These are phyloP conservation scores for Epichloe gansuensis DNA, from an alignment of 2,329 filamentous ascomycete species.

Conservation along the genomic window DNA sequence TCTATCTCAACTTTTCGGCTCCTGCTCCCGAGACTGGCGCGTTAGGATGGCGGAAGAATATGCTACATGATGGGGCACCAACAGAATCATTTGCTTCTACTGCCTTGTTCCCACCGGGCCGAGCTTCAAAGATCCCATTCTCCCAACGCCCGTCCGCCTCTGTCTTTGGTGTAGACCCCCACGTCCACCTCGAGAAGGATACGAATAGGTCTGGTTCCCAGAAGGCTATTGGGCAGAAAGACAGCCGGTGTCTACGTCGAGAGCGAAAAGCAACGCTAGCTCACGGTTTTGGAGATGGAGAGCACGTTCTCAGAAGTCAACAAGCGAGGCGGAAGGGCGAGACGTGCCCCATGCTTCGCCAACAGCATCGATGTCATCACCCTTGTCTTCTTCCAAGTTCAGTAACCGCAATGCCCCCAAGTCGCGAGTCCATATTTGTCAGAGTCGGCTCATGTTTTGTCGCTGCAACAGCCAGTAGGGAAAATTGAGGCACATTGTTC, in stretches of 20 bases:
- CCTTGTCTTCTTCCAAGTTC: slow-evolving; percentile 1
- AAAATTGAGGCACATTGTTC: slow-evolving; percentile 4
- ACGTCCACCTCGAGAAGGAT: slow-evolving; percentile 39
- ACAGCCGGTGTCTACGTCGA: slow-evolving; percentile 16
- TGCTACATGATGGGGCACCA: slow-evolving; percentile 2
- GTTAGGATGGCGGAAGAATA: slow-evolving; percentile 2
- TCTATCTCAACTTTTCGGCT: slow-evolving; percentile 9
- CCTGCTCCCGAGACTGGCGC: neutral
- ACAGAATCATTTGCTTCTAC: neutral
- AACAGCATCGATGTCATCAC: slow-evolving; percentile 10
- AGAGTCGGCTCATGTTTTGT: slow-evolving; percentile 36
- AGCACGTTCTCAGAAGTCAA: slow-evolving; percentile 24
- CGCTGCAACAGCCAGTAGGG: slow-evolving; percentile 27
- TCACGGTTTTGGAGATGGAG: slow-evolving; percentile 30
- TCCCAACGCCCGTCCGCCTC: slow-evolving; percentile 5
- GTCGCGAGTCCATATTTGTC: slow-evolving; percentile 32
- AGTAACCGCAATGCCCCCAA: slow-evolving; percentile 7
- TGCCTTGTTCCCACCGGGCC: slow-evolving; percentile 1
- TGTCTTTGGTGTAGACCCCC: slow-evolving; percentile 34
- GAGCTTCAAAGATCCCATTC: neutral
- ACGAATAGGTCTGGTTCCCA: slow-evolving; percentile 53
- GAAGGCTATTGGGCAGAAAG: slow-evolving; percentile 52
- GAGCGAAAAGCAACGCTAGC: slow-evolving; percentile 21
- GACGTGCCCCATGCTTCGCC: slow-evolving; percentile 14
- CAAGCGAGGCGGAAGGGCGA: slow-evolving; percentile 20